Conservation (phyloP, 192 early-diverging fungal genomes). For the Allomyces javanicus region DNA sequence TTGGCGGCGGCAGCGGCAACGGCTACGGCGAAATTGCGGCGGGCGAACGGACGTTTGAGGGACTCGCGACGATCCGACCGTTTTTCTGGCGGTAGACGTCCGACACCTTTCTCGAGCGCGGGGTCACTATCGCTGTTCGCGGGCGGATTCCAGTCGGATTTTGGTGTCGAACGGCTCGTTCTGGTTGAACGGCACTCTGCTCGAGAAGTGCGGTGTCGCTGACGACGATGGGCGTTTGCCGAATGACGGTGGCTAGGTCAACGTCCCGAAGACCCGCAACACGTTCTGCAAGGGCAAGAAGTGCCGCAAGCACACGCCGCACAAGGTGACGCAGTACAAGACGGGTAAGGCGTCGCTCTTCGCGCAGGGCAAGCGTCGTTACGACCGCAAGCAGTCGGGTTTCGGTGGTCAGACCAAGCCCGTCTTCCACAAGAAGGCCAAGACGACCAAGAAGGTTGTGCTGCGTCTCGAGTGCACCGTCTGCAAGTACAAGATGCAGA, state of each 20-base stretch:
- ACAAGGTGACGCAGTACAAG: constrained; percentile 99
- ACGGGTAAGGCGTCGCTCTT: constrained; percentile 24
- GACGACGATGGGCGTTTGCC: too few relatives aligned
- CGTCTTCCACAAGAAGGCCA: constrained; percentile 99
- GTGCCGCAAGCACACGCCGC: constrained; percentile 97
- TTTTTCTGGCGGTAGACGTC: too few relatives aligned
- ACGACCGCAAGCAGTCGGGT: constrained; percentile 97
- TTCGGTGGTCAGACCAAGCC: constrained; percentile 99
- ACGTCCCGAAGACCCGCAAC: constrained; percentile 99
- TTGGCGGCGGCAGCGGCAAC: too few relatives aligned
- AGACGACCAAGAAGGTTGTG: constrained; percentile 99
- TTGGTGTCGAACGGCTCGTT: too few relatives aligned
- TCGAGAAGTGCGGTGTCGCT: too few relatives aligned
- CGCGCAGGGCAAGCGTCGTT: constrained; percentile 55
- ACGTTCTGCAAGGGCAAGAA: constrained; percentile 96
- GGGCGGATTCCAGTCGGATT: too few relatives aligned
- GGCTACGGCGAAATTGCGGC: too few relatives aligned
- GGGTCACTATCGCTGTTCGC: too few relatives aligned
- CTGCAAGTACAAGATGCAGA: constrained; percentile 99
- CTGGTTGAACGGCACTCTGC: too few relatives aligned
- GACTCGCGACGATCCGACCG: too few relatives aligned
- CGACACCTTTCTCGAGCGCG: too few relatives aligned
- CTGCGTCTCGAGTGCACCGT: constrained; percentile 94
- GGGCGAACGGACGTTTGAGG: too few relatives aligned
- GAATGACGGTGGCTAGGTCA: constrained; percentile 40